Evolutionary conservation across 2,329 filamentous ascomycete genomes (phyloP), one percentile per base, ranked within the genome.

Genomic region (Fusarium pininemorale): DNA sequence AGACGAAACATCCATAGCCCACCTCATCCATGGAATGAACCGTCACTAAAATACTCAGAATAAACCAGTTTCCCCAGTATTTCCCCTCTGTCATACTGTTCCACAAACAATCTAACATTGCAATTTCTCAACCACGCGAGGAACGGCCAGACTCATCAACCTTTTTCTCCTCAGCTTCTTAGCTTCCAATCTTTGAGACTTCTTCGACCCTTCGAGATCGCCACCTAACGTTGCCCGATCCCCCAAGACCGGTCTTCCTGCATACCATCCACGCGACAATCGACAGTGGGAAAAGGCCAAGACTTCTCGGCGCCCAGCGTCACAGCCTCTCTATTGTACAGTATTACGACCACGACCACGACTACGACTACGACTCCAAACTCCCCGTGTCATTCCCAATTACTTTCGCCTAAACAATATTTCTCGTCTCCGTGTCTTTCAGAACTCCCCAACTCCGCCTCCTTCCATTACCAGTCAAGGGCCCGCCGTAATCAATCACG

Each of bases 191-290:
- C 47, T 61, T 42, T 54, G 50, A 50, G 24, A 30, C 68, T 74
- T 74, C 71, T 69, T 60, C 42, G 39, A 54, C 30, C 61, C 56
- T 74, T 74, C 63, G 39, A 72, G 72, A 74, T 74, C 72, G 59
- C 53, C 71, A 50, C 72, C 48, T 32, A 41, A 39, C 54, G 50
- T 55, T 59, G 9, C 39, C 58, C 66, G 45, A 63, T 58, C 32
- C 51, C 37, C 56, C 35, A 48, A 66, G 50, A 58, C 50, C 24
- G 24, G 58, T 42, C 58, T 45, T 61, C 18, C 54, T 70, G 59
- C 63, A 56, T 37, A 54, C 56, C 63, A 61, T 51, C 53, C 53
- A 70, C 60, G 48, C 71, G 39, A 69, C 37, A 59, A 69, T 69
- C 71, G 63, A 74, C 61, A 22, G 53, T 41, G 47, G 51, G 48